Conservation (phyloP, 805 yeast species). For the Teunomyces lycoperdinae region DNA sequence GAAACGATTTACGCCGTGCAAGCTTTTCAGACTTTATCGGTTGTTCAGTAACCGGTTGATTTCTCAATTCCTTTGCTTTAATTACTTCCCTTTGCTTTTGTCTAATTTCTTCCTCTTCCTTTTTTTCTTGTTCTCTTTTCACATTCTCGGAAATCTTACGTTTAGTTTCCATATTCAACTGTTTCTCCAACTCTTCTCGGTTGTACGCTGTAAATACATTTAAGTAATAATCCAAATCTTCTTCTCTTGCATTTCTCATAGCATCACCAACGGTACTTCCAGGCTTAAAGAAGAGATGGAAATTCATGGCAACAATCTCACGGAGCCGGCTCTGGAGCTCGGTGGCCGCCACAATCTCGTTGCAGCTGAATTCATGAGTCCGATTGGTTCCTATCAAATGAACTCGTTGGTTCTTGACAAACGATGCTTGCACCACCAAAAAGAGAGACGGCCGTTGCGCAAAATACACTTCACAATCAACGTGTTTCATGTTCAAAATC, state of each 20-base stretch:
- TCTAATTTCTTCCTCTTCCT: neutral
- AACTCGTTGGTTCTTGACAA: constrained; percentile 11
- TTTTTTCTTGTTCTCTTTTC: neutral
- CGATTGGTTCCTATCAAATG: constrained; percentile 18
- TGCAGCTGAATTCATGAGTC: constrained; percentile 13
- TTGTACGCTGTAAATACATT: constrained; percentile 6
- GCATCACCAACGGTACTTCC: constrained; percentile 18
- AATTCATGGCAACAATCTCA: constrained; percentile 19
- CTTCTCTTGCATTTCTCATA: constrained; percentile 17
- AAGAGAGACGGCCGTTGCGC: constrained; percentile 27
- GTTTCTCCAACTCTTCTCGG: constrained; percentile 3
- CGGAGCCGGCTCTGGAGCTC: constrained; percentile 20
- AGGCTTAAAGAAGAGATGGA: constrained; percentile 22
- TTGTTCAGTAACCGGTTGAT: no score
- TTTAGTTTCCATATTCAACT: neutral
- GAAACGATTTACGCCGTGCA: no score
- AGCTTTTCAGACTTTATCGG: no score
- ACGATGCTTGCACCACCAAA: constrained; percentile 46
- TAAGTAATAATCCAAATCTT: constrained; percentile 15
- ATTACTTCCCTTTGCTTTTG: neutral
- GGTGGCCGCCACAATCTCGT: constrained; percentile 19
- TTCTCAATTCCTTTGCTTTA: no score
- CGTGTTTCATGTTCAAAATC: constrained; percentile 57
- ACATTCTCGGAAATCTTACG: neutral
- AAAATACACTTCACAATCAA: constrained; percentile 22